A percentile compares a stretch with the other conserved stretches of the same genome.
phyloP scores from a whole-genome alignment of 192 early-diverging fungal species.

The Entophlyctis helioformis region DNA sequence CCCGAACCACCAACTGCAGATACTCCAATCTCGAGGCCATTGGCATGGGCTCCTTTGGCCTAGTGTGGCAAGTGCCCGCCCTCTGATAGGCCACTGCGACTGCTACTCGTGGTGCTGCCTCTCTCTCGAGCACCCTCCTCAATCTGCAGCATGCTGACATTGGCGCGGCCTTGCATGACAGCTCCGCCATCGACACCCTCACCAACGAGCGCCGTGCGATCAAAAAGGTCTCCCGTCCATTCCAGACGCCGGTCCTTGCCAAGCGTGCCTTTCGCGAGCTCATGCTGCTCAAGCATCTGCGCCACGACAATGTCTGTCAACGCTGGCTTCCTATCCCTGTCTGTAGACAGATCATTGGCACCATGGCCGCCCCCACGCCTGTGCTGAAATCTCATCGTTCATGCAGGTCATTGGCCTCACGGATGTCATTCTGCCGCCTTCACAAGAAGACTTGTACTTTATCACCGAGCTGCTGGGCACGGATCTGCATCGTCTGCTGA shows the following conservation, averaged over 20 bases:
- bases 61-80: constrained; percentile 68
- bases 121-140: too few species aligned
- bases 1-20: constrained; percentile 17
- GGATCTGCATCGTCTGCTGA: constrained; percentile 85
- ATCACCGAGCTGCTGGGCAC: constrained; percentile 93
- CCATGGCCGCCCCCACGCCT: neutral
- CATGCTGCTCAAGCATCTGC: constrained; percentile 82
- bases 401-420: constrained; percentile 72
- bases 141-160: neutral
- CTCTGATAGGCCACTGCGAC: neutral
- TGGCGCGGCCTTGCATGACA: constrained; percentile 21
- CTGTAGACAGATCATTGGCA: constrained; percentile 1
- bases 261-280: constrained; percentile 95
- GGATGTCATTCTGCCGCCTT: constrained; percentile 88
- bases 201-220: constrained; percentile 78
- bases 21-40: constrained; percentile 89
- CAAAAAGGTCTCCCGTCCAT: constrained; percentile 95
- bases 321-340: too few species aligned
- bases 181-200: constrained; percentile 81
- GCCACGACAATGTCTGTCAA: constrained; percentile 89
- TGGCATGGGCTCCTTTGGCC: constrained; percentile 95
- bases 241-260: constrained; percentile 79
- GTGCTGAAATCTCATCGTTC: constrained; percentile 1
- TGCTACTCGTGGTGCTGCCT: neutral
- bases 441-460: constrained; percentile 95